phyloP scores from a whole-genome alignment of 805 yeast genomes.

The Nakazawaea wyomingensis region DNA sequence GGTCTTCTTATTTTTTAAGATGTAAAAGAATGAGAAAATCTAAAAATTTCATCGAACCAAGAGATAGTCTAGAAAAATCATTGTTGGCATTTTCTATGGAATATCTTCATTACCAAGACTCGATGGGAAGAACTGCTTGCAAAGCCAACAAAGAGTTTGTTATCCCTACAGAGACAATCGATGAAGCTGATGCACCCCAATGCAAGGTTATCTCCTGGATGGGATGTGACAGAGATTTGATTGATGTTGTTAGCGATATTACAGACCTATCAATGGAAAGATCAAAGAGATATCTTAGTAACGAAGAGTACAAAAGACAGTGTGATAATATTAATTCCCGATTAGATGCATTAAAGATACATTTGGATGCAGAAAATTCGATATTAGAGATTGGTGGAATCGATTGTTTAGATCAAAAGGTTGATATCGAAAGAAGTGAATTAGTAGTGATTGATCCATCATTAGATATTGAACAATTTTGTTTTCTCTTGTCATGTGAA shows the following conservation, averaged over 20 bases:
- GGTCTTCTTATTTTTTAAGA: constrained; percentile 10
- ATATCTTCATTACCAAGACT: constrained; percentile 13
- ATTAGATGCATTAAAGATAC: constrained; percentile 17
- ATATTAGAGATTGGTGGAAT: constrained; percentile 19
- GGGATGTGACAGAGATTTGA: constrained; percentile 26
- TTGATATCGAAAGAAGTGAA: constrained; percentile 6
- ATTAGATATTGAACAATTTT: constrained; percentile 19
- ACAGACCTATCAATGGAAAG: constrained; percentile 30
- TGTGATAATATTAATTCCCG: constrained; percentile 6
- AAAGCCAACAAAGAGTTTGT: constrained; percentile 15
- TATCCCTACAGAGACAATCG: constrained; percentile 14
- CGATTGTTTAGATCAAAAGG: not conserved
- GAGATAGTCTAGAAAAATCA: constrained; percentile 2
- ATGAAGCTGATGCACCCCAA: constrained; percentile 11
- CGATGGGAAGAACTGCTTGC: constrained; percentile 16
- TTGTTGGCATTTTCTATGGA: constrained; percentile 11
- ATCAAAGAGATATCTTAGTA: constrained; percentile 5
- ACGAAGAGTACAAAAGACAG: not conserved
- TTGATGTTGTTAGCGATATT: constrained; percentile 25
- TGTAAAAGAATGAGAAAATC: constrained; percentile 6
- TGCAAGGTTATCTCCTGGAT: constrained; percentile 25
- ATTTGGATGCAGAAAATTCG: constrained; percentile 19
- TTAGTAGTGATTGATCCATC: constrained; percentile 4
- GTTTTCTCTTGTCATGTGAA: constrained; percentile 26
- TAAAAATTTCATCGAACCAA: constrained; percentile 13